phyloP scores from a whole-genome alignment of 2,329 filamentous ascomycete genomes.

The Aureobasidium sp. region DNA sequence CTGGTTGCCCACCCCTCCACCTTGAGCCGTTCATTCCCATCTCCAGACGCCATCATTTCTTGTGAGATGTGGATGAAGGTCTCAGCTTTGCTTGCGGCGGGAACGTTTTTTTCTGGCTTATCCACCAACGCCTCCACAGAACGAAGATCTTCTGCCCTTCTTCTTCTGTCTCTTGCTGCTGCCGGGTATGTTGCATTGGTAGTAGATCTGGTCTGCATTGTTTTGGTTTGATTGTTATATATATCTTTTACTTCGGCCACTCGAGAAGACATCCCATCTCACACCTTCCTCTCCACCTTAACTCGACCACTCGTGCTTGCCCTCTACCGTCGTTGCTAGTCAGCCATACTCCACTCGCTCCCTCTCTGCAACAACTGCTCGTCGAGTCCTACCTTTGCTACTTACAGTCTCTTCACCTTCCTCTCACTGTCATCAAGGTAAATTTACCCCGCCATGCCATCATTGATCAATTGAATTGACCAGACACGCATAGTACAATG shows the following conservation, averaged over 20 bases:
- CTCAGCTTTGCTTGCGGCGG: conserved; percentile 12
- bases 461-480: conserved; percentile 4
- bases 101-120: conserved; percentile 15
- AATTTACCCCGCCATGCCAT: not conserved
- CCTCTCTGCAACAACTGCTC: not conserved
- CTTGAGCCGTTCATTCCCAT: conserved; percentile 12
- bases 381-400: not conserved
- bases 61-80: conserved; percentile 10
- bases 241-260: conserved; percentile 12
- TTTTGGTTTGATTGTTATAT: conserved; percentile 14
- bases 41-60: conserved; percentile 13
- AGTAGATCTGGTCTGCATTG: conserved; percentile 11
- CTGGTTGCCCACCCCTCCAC: conserved; percentile 19
- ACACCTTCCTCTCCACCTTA: not conserved
- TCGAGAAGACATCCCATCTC: not conserved
- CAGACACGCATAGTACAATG: conserved; percentile 29
- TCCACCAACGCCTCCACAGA: conserved; percentile 14
- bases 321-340: not conserved
- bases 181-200: conserved; percentile 8
- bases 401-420: not conserved
- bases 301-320: conserved; percentile 1
- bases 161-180: conserved; percentile 14
- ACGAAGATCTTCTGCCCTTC: conserved; percentile 11
- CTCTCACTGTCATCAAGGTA: not conserved
- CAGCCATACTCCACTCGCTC: not conserved